Evolutionary conservation across 83 land plant species (phyloP), one percentile per base, ranked within the genome.

Genomic region (Diphasiastrum complanatum): DNA sequence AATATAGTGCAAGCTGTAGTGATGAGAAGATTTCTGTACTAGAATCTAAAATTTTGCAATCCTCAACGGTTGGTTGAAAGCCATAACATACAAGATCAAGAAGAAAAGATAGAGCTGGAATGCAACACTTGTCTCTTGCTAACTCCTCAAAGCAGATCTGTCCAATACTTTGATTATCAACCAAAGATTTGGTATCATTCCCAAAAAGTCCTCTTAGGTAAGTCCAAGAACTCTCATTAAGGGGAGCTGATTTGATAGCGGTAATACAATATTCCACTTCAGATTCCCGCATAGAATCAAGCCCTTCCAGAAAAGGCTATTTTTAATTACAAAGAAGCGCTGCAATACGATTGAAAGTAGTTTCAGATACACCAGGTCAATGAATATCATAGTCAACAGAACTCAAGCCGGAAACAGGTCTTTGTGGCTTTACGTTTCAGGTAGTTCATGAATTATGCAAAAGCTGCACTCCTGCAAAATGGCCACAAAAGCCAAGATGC

Each of bases 171-270:
- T 72, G 51, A 65, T 75, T 71, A 18, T 48, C 65, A 11, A 74
- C 55, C 48, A 83, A 53, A 23, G 78, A 67, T 30, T 60, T 55
- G 16, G 59, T 56, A 47, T 85, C 82, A 22, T 71, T 85, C 34
- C 78, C 79, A 66, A 69, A 88, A 25, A 91, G 79, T 22, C 97
- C 97, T 43, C 71, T 72, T 22, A 91, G 74, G 72, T 87, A 91
- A 67, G 85, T 87, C 97, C 97, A 91, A 12, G 97, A 79, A 61
- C 97, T 91, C 74, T 91, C 97, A 74, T 91, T 91, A 0, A 73
- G 63, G 24, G 97, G 90, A 46, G 74, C 59, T 6, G 61, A 33
- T 48, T 51, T 30, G 54, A 91, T 91, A 49, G 97, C 86, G 20
- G 77, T 61, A 19, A 55, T 47, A 32, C 87, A 70, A 60, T 76